These are phyloP conservation scores for Graphilbum fragrans DNA, from an alignment of 2,329 filamentous ascomycete species.

Conservation along the genomic window DNA sequence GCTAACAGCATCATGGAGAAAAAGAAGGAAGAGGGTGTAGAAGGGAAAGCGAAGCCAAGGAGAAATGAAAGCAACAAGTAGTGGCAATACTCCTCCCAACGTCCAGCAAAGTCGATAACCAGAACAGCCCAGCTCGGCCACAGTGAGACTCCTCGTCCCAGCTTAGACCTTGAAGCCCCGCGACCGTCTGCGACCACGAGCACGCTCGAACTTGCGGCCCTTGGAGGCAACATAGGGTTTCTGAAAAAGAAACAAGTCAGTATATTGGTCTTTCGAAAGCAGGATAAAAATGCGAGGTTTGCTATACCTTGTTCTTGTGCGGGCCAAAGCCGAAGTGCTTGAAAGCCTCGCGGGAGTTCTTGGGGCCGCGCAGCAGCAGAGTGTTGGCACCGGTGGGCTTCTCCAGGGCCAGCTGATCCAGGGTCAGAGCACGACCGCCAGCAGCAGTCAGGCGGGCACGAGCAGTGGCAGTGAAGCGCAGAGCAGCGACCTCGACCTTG, in stretches of 20 bases:
- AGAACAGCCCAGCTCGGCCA: too few relatives aligned
- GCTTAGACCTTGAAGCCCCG: conserved; percentile 98
- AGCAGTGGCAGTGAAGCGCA: conserved; percentile 93
- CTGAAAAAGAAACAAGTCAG: conserved; percentile 34
- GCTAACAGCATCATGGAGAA: too few relatives aligned
- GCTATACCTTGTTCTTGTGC: conserved; percentile 84
- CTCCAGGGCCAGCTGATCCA: conserved; percentile 93
- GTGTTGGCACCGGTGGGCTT: conserved; percentile 96
- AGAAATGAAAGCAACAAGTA: not conserved
- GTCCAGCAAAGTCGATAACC: not conserved
- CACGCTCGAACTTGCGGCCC: conserved; percentile 99
- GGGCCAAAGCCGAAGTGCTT: conserved; percentile 99
- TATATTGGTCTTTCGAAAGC: conserved; percentile 2
- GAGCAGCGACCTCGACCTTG: conserved; percentile 86
- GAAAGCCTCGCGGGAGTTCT: conserved; percentile 94
- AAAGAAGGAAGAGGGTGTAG: too few relatives aligned
- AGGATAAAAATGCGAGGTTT: conserved; percentile 3
- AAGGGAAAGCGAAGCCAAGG: not conserved
- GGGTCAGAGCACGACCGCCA: conserved; percentile 87
- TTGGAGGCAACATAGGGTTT: conserved; percentile 97
- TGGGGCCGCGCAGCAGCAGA: conserved; percentile 90
- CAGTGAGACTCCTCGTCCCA: not conserved
- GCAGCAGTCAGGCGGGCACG: conserved; percentile 87
- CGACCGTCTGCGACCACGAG: conserved; percentile 96
- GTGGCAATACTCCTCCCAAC: not conserved